Evolutionary conservation across 805 yeast species (phyloP).

Genomic region (Sugiyamaella americana): DNA sequence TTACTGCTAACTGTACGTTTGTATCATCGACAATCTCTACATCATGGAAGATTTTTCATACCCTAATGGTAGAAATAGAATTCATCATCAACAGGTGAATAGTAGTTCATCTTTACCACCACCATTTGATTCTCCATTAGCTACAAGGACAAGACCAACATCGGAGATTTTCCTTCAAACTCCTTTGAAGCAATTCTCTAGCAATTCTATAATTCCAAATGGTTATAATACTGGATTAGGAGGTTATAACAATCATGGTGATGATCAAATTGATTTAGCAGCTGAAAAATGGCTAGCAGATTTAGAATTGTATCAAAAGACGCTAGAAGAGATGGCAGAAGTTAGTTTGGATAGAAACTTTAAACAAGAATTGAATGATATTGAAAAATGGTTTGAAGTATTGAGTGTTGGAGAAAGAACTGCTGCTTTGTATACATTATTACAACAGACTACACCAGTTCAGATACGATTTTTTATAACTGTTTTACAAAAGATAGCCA

Average conservation of each 20-base stretch:
- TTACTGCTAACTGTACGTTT: too few relatives aligned
- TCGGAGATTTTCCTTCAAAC: constrained; percentile 24
- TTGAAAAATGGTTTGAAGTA: constrained; percentile 38
- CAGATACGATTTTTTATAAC: constrained; percentile 32
- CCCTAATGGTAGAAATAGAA: neutral
- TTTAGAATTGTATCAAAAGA: constrained; percentile 27
- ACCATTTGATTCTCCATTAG: constrained; percentile 20
- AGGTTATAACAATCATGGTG: neutral
- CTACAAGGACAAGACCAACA: constrained; percentile 20
- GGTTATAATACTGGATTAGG: constrained; percentile 3
- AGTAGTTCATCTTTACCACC: neutral
- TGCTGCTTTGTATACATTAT: constrained; percentile 33
- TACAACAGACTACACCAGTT: constrained; percentile 32
- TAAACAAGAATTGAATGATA: constrained; percentile 31
- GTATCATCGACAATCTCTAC: neutral
- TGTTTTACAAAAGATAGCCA: constrained; percentile 29
- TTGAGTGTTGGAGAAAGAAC: constrained; percentile 35
- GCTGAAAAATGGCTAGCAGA: constrained; percentile 33
- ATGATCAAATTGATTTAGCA: constrained; percentile 20
- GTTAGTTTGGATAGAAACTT: constrained; percentile 28
- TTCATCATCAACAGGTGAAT: neutral
- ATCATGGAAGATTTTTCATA: neutral
- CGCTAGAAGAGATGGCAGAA: constrained; percentile 30
- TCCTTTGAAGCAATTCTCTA: constrained; percentile 11
- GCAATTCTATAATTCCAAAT: neutral